Evolutionary conservation across 2,329 filamentous ascomycete genomes (phyloP), one percentile per base, ranked within the genome.

Genomic region (Chaetomiaceae sp.): DNA sequence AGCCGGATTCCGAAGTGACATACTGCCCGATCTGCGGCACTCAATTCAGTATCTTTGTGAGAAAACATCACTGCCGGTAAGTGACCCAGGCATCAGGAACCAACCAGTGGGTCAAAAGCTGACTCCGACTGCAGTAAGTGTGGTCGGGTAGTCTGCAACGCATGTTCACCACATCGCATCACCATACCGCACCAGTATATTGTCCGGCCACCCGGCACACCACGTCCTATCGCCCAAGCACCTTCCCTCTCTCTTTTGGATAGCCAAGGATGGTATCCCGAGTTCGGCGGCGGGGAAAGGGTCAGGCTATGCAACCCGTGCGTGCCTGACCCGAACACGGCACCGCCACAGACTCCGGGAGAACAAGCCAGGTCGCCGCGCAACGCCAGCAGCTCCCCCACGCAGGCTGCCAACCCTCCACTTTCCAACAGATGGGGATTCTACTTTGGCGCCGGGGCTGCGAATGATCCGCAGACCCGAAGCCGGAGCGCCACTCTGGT

Each of bases 171-270:
- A 3, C 92, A 97, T 68, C 82, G 90, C 55, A 97, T 97, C 64
- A 95, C 88, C 3, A 96, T 97, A 56, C 92, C 92, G 1, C 81
- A 91, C 58, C 88, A 93, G 64, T 97, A 89, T 66, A 96, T 97
- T 58, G 90, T 96, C 21, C 85, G 86, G 42, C 87, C 88, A 3
- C 86, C 87, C 1, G 75, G 71, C 6, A 62, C 67, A 38, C 60
- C 62, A 4, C 57, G 56, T 4, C 55, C 61, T 30, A 55, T 60
- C 10, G 66, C 50, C 55, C 66, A 33, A 73, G 77, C 52, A 62
- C 69, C 54, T 61, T 66, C 55, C 58, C 69, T 54, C 60, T 69
- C 58, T 62, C 61, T 73, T 58, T 66, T 68, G 55, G 66, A 74
- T 55, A 62, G 68, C 48, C 63, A 75, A 55, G 59, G 69, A 40